Evolutionary conservation across 495 filamentous ascomycete genomes (phyloP).

Genomic region (Rhypophila decipiens): DNA sequence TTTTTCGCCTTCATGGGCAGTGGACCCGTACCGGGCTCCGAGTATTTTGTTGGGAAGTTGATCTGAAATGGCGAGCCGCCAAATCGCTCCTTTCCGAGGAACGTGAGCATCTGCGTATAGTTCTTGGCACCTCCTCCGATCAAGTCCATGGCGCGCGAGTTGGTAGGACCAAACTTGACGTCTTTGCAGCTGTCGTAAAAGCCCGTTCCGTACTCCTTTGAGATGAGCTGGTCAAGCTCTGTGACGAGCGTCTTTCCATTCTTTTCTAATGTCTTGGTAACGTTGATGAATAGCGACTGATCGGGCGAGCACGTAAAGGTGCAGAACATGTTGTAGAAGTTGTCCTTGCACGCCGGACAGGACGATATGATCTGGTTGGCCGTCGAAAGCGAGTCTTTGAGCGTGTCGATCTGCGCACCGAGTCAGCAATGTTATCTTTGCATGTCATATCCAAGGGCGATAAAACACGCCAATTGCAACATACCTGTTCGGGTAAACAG

Average conservation of each 20-base stretch:
- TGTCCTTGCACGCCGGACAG: constrained; percentile 92
- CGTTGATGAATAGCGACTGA: constrained; percentile 91
- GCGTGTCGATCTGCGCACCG: constrained; percentile 56
- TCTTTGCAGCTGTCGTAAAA: constrained; percentile 98
- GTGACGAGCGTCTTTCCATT: constrained; percentile 70
- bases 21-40: constrained; percentile 58
- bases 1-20: constrained; percentile 62
- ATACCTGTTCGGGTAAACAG: constrained; percentile 74
- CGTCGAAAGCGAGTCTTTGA: constrained; percentile 76
- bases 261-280: constrained; percentile 64
- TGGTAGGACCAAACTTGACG: constrained; percentile 93
- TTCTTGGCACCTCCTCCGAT: constrained; percentile 95
- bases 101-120: constrained; percentile 76
- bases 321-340: constrained; percentile 97
- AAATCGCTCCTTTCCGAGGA: constrained; percentile 83
- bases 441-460: no score
- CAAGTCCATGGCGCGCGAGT: constrained; percentile 84
- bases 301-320: constrained; percentile 96
- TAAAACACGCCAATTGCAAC: no score
- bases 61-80: constrained; percentile 96
- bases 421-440: no score
- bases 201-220: constrained; percentile 74
- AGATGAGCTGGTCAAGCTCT: constrained; percentile 86
- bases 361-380: constrained; percentile 82
- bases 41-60: constrained; percentile 69